These are phyloP conservation scores for Urochloa ruziziensis DNA, from an alignment of 176 grass and related monocot species.

Conservation along the genomic window DNA sequence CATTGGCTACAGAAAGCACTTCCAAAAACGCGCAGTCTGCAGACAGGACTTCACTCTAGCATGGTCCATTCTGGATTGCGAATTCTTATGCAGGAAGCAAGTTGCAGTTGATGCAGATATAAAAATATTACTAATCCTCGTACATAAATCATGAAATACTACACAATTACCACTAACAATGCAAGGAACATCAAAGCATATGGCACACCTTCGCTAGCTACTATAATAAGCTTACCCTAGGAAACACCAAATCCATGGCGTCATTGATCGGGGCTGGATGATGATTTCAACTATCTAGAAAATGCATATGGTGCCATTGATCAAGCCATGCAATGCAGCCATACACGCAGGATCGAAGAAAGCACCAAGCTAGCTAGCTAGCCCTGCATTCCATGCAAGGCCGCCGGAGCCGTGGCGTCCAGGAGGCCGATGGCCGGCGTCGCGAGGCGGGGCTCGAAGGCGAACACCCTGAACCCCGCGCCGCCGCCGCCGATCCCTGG, in stretches of 20 bases:
- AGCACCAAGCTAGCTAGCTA: constrained; percentile 44
- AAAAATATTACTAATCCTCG: not conserved
- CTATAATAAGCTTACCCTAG: not conserved
- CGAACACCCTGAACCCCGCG: constrained; percentile 60
- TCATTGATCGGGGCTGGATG: not conserved
- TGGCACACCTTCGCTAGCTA: not conserved
- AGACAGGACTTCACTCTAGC: not conserved
- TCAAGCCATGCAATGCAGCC: not conserved
- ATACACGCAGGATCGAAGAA: not conserved
- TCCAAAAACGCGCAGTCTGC: not conserved
- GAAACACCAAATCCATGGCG: not conserved
- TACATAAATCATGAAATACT: constrained; percentile 12
- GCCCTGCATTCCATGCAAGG: constrained; percentile 56
- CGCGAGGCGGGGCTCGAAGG: constrained; percentile 76
- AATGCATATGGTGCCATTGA: not conserved
- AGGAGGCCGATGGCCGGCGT: constrained; percentile 90
- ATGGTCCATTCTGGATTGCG: not conserved
- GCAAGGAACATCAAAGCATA: not conserved
- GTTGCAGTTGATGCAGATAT: not conserved
- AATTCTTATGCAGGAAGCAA: not conserved
- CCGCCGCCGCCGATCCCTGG: constrained; percentile 5
- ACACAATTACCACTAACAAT: not conserved
- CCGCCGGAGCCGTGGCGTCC: constrained; percentile 48
- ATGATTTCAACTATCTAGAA: not conserved
- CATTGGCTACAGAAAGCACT: not conserved